A percentile compares a stretch with the other conserved stretches of the same genome.
These are phyloP conservation scores for Fusarium nodosum DNA, from an alignment of 2,329 filamentous ascomycete genomes.

Conservation along the genomic window DNA sequence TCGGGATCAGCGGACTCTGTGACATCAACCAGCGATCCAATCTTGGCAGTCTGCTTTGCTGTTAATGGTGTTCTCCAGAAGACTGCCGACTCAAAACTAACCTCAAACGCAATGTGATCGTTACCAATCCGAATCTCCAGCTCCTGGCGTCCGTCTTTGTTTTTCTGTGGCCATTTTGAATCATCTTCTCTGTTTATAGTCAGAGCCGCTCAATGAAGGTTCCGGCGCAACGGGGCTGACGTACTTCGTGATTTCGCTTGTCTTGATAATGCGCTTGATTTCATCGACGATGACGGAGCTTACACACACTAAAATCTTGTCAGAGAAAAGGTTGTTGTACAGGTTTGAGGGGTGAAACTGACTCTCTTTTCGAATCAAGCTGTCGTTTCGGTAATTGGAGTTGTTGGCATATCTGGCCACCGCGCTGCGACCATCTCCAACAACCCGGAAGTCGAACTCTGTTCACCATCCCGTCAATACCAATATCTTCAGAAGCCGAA, in stretches of 20 bases:
- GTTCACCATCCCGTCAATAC: constrained; percentile 29
- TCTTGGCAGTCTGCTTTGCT: constrained; percentile 86
- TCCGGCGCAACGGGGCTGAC: constrained; percentile 37
- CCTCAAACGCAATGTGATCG: constrained; percentile 98
- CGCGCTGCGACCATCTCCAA: constrained; percentile 93
- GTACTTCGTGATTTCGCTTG: constrained; percentile 97
- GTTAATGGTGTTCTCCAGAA: constrained; percentile 28
- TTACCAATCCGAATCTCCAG: constrained; percentile 93
- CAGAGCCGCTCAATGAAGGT: constrained; percentile 25
- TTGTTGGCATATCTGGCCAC: constrained; percentile 98
- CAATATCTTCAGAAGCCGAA: not conserved
- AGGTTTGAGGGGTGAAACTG: constrained; percentile 56
- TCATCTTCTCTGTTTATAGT: constrained; percentile 84
- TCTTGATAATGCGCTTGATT: constrained; percentile 96
- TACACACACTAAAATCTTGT: constrained; percentile 83
- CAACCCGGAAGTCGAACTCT: constrained; percentile 97
- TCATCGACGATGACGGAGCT: constrained; percentile 91
- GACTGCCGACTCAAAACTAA: constrained; percentile 56
- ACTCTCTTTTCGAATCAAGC: constrained; percentile 99
- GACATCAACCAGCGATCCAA: constrained; percentile 95
- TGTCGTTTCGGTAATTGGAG: constrained; percentile 99
- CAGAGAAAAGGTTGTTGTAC: constrained; percentile 5
- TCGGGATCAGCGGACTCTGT: constrained; percentile 97
- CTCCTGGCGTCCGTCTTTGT: constrained; percentile 97
- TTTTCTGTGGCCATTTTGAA: constrained; percentile 98